Percentiles rank a stretch among this genome's conserved stretches.
These are phyloP conservation scores for Paraglomus brasilianum DNA, from an alignment of 192 early-diverging fungal species.

Conservation along the genomic window DNA sequence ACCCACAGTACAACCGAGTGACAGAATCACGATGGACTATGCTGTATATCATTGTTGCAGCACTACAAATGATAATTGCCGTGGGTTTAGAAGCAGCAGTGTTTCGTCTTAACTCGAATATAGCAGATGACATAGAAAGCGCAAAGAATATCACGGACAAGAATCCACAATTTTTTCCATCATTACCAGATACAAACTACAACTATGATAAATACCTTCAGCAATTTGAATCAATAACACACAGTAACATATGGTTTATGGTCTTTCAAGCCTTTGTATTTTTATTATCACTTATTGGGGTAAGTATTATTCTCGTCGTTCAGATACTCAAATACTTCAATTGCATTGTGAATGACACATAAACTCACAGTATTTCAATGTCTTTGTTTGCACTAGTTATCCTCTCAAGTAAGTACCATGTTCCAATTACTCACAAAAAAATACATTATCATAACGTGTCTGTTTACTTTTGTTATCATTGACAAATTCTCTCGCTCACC, in stretches of 20 bases:
- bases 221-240: conserved; percentile 7
- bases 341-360: no score
- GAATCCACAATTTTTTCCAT: no score
- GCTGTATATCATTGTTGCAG: conserved; percentile 10
- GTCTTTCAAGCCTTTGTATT: conserved; percentile 24
- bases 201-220: background rate
- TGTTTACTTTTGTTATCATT: no score
- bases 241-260: conserved; percentile 26
- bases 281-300: conserved; percentile 9
- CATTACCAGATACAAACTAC: conserved; percentile 1
- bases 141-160: background rate
- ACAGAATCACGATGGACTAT: conserved; percentile 18
- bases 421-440: background rate
- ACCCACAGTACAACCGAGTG: background rate
- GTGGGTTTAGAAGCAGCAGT: conserved; percentile 1
- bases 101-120: background rate
- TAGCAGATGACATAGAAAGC: background rate
- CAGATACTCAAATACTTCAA: no score
- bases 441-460: background rate
- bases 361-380: no score
- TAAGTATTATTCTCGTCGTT: background rate
- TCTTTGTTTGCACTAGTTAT: background rate
- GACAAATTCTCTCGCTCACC: no score
- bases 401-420: conserved; percentile 23
- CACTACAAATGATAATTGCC: conserved; percentile 9